A percentile compares a stretch with the other conserved stretches of the same genome.
phyloP scores from a whole-genome alignment of 106 monocot species.

The Cymbidium sinense region DNA sequence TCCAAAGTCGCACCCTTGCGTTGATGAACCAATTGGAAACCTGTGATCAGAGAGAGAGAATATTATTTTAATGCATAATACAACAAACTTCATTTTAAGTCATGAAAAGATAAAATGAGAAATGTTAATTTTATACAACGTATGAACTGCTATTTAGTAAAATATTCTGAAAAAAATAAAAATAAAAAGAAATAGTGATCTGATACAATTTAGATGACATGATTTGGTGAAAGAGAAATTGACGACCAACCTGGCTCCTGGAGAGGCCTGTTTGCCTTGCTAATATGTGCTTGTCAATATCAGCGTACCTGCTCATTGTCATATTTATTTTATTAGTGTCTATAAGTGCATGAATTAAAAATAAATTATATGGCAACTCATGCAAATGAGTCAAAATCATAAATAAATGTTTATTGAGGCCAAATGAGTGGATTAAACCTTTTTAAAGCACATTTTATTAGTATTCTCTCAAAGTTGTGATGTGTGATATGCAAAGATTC shows the following conservation, averaged over 20 bases:
- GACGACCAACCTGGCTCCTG: constrained; percentile 35
- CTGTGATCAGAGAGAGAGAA: constrained; percentile 8
- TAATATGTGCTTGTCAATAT: constrained; percentile 47
- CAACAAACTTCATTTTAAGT: no score
- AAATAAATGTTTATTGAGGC: neutral
- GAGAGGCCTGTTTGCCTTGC: constrained; percentile 46
- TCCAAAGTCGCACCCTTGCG: constrained; percentile 38
- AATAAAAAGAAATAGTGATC: no score
- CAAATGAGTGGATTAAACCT: neutral
- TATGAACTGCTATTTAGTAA: neutral
- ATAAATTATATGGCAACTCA: no score
- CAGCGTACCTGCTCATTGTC: constrained; percentile 30
- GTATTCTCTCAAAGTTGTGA: no score
- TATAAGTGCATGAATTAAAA: no score
- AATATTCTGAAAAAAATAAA: no score
- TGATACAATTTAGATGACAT: no score
- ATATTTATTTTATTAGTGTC: neutral
- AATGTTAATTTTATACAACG: neutral
- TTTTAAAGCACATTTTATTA: no score
- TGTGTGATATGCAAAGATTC: no score
- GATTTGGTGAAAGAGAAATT: no score
- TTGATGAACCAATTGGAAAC: constrained; percentile 47
- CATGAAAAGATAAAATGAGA: neutral
- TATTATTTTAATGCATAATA: neutral
- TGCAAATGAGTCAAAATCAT: no score